Conservation (phyloP, 2,329 filamentous ascomycete species). For the Monilinia fructigena region DNA sequence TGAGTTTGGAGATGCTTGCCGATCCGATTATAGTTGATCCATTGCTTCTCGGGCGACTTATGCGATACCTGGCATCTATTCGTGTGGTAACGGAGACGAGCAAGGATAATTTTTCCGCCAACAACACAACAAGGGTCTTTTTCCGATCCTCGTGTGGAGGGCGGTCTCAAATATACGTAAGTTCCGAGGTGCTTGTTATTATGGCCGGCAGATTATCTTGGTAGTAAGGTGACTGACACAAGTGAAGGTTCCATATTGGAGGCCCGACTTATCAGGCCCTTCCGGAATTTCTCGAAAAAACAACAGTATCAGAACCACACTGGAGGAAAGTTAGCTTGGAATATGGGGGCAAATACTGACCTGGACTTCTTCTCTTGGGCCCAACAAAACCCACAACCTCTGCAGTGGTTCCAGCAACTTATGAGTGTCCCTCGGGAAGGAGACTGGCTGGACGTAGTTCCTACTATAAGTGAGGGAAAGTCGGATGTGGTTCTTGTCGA, state of each 20-base stretch:
- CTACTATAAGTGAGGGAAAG: too few relatives aligned
- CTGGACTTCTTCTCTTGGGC: slow-evolving; percentile 23
- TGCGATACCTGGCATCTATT: slow-evolving; percentile 41
- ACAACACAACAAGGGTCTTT: slow-evolving; percentile 33
- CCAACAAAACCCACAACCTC: slow-evolving; percentile 14
- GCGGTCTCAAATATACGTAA: background rate
- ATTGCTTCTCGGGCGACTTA: slow-evolving; percentile 37
- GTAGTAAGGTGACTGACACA: too few relatives aligned
- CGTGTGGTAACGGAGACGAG: slow-evolving; percentile 38
- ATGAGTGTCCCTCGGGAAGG: slow-evolving; percentile 9
- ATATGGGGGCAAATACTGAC: slow-evolving; percentile 24
- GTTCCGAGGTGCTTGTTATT: too few relatives aligned
- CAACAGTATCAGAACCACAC: too few relatives aligned
- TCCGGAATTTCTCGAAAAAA: too few relatives aligned
- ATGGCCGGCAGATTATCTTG: too few relatives aligned
- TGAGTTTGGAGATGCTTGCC: slow-evolving; percentile 30
- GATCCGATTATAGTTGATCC: slow-evolving; percentile 35
- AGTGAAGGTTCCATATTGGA: too few relatives aligned
- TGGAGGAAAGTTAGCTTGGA: slow-evolving; percentile 13
- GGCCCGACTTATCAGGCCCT: too few relatives aligned
- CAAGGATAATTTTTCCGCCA: slow-evolving; percentile 38
- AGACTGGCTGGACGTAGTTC: too few relatives aligned
- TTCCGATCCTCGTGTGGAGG: slow-evolving; percentile 22
- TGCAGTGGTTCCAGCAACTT: slow-evolving; percentile 18
- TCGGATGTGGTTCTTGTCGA: too few relatives aligned